Conservation (phyloP, 2,329 filamentous ascomycete species). For the Penicillium sp. region DNA sequence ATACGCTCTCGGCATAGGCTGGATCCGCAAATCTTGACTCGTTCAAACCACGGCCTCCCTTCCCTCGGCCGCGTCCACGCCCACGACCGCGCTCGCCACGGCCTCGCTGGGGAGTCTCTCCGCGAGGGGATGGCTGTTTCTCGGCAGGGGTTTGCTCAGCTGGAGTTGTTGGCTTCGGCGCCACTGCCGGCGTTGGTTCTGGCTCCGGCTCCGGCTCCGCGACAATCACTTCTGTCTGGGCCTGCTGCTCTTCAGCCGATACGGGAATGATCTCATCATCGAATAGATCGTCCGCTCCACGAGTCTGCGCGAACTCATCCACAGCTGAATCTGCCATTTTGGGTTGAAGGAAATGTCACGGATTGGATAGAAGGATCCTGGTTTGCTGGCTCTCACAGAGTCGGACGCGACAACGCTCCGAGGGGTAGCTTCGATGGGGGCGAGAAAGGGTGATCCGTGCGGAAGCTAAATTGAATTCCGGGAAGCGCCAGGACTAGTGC, state of each 20-base stretch:
- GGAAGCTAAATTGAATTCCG: slow-evolving; percentile 9
- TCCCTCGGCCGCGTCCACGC: slow-evolving; percentile 27
- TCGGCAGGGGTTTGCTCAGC: slow-evolving; percentile 14
- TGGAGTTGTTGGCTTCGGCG: slow-evolving; percentile 9
- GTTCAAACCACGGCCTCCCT: slow-evolving; percentile 10
- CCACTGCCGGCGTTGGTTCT: slow-evolving; percentile 5
- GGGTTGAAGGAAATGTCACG: slow-evolving; percentile 1
- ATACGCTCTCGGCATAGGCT: slow-evolving; percentile 13
- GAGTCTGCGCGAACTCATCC: slow-evolving; percentile 48
- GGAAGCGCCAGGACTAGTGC: slow-evolving; percentile 3
- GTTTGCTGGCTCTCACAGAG: not conserved
- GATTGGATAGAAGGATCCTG: not conserved
- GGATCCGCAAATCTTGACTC: slow-evolving; percentile 10
- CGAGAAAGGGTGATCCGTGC: slow-evolving; percentile 22
- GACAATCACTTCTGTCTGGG: slow-evolving; percentile 18
- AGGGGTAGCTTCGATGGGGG: slow-evolving; percentile 19
- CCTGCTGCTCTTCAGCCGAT: slow-evolving; percentile 30
- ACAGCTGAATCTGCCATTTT: slow-evolving; percentile 25
- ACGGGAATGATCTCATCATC: slow-evolving; percentile 48
- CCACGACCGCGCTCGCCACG: slow-evolving; percentile 30
- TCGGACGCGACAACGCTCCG: slow-evolving; percentile 12
- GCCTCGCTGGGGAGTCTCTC: slow-evolving; percentile 24
- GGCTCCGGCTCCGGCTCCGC: slow-evolving; percentile 13
- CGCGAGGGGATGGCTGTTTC: slow-evolving; percentile 17
- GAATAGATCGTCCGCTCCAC: slow-evolving; percentile 47